Percentiles rank a stretch among this genome's conserved stretches.
These are phyloP conservation scores for Boletellus sp. DNA, from an alignment of 768 basidiomycete genomes.

Conservation along the genomic window DNA sequence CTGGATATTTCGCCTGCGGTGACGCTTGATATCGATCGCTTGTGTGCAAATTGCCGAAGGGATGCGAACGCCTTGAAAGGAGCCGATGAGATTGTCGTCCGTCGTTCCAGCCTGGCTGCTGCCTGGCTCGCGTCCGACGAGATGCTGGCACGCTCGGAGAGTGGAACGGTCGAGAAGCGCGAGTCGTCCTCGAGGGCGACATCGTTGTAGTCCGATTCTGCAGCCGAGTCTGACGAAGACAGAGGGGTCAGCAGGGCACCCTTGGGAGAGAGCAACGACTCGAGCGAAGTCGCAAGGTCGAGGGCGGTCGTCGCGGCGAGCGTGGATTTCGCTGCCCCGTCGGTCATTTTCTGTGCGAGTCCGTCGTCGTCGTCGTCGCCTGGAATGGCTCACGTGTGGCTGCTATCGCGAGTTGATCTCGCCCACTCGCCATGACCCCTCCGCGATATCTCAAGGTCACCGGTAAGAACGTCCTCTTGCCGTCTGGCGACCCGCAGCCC, in stretches of 20 bases:
- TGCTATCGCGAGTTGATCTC: too few species aligned
- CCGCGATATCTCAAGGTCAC: constrained; percentile 40
- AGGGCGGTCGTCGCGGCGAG: constrained; percentile 6
- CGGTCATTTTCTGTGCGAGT: constrained; percentile 16
- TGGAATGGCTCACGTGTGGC: constrained; percentile 11
- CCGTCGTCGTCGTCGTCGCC: constrained; percentile 2
- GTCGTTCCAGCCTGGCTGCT: constrained; percentile 21
- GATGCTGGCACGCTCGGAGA: constrained; percentile 36
- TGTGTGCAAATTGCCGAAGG: constrained; percentile 41
- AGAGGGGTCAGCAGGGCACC: constrained; percentile 27
- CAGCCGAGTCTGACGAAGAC: constrained; percentile 41
- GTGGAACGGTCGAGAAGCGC: constrained; percentile 50
- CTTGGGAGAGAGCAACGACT: constrained; percentile 51
- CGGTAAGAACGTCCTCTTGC: constrained; percentile 56
- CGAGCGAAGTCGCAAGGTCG: constrained; percentile 31
- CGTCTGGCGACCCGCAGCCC: constrained; percentile 45
- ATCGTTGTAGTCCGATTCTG: constrained; percentile 65
- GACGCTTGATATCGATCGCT: constrained; percentile 58
- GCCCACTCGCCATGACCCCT: constrained; percentile 9
- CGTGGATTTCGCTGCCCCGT: constrained; percentile 12
- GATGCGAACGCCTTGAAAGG: constrained; percentile 18
- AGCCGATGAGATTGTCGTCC: constrained; percentile 29
- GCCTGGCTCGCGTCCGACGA: constrained; percentile 26
- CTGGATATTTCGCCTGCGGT: constrained; percentile 45
- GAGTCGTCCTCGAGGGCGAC: constrained; percentile 44